Base-by-base conservation (phyloP, 495 filamentous ascomycete genomes). In the Tuber magnatum region DNA sequence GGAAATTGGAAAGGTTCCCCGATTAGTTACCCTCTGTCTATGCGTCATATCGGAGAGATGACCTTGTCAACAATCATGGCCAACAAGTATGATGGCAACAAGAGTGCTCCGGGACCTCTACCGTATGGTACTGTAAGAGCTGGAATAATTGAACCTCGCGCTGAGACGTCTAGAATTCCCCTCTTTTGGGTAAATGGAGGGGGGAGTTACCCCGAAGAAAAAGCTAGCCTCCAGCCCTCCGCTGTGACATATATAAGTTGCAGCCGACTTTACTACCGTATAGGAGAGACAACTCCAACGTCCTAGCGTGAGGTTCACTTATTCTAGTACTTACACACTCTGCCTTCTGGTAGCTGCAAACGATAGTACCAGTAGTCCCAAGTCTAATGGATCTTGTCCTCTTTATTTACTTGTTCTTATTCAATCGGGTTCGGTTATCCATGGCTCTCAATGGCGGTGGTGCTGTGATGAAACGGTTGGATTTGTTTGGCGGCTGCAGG, bases 401-500 rank as follows among this genome's bases (percentile, higher is more conserved):
- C n/a, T 56, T 28, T 56, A 28, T 28, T 28, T 56, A 3, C 51
- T 24, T 56, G 3, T 56, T 56, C 51, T 56, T 56, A 28, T 56
- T 56, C 51, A 28, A 56, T 56, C 5, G 51, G n/a, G n/a, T 56
- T 56, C n/a, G n/a, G 24, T 4, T 28, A 28, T 56, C n/a, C 51
- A 56, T 56, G 10, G 51, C 51, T n/a, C 9, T 56, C 51, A 28
- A 28, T 56, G 24, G 2, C 24, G 51, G 51, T 9, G 8, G n/a
- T 8, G 1, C 1, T 28, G 51, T 28, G 9, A 28, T 48, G 22
- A 74, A 68, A 24, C 72, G 72, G 35, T 40, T 74, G 3, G 32
- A 46, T 56, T 83, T 88, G 69, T 89, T 87, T 73, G 87, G 87
- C 20, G 86, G 86, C 41, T 76, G 83, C 20, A 84, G 83, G 86